phyloP scores from a whole-genome alignment of 164 flowering plant genomes.

The Cinnamomum micranthum region DNA sequence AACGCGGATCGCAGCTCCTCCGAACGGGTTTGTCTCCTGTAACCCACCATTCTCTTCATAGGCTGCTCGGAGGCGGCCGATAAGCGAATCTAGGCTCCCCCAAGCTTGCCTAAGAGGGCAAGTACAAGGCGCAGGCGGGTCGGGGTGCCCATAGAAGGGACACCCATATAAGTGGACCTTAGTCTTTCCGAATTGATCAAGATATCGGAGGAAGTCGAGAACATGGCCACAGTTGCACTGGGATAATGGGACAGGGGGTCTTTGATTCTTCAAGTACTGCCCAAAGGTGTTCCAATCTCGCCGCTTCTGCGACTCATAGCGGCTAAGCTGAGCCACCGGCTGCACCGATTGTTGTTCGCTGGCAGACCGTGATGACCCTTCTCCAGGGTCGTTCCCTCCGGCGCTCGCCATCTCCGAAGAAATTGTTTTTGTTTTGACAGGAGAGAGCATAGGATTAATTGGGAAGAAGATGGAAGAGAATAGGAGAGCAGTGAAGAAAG shows the following conservation, averaged over 20 bases:
- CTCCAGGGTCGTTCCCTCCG: not conserved
- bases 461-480: conserved; percentile 11
- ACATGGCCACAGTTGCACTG: conserved; percentile 37
- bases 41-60: conserved; percentile 43
- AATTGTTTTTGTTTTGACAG: not conserved
- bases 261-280: conserved; percentile 43
- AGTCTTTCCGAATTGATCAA: conserved; percentile 44
- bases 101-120: conserved; percentile 49
- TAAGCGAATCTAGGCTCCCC: conserved; percentile 43
- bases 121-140: conserved; percentile 47
- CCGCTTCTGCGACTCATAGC: conserved; percentile 43
- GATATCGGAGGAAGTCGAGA: conserved; percentile 36
- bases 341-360: not conserved
- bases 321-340: conserved; percentile 26
- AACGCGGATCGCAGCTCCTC: conserved; percentile 31
- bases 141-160: conserved; percentile 40
- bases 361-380: conserved; percentile 20
- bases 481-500: conserved; percentile 31
- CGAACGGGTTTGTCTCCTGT: conserved; percentile 44
- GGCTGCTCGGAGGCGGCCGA: conserved; percentile 44
- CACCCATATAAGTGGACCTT: conserved; percentile 43
- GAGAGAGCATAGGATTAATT: conserved; percentile 7
- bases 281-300: conserved; percentile 49
- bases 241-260: conserved; percentile 37
- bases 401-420: conserved; percentile 4